Evolutionary conservation across 2,329 filamentous ascomycete species (phyloP).

Genomic region (Aspergillus fumigatus): DNA sequence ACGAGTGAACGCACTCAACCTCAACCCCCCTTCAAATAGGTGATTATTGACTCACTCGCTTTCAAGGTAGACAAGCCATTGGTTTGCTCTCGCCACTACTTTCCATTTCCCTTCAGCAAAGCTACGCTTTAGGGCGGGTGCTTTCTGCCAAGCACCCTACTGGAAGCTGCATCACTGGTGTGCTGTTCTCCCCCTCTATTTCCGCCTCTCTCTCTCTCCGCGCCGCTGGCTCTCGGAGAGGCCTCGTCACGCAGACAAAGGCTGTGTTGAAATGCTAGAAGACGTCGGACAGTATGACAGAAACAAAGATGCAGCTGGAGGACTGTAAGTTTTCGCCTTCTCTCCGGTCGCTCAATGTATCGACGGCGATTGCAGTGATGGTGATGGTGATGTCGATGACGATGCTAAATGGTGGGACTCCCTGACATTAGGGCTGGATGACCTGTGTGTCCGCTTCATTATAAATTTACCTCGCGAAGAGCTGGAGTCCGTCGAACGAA

Average conservation of each 20-base stretch:
- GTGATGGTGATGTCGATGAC: slow-evolving; percentile 19
- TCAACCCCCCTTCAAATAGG: background rate
- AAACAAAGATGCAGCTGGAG: slow-evolving; percentile 78
- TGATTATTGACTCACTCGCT: background rate
- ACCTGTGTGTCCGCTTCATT: slow-evolving; percentile 95
- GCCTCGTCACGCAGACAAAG: slow-evolving; percentile 17
- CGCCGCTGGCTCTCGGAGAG: slow-evolving; percentile 15
- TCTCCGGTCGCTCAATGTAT: background rate
- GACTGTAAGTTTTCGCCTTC: slow-evolving; percentile 61
- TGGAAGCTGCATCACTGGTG: slow-evolving; percentile 23
- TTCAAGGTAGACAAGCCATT: slow-evolving; percentile 4
- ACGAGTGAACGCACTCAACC: background rate
- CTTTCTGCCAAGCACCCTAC: slow-evolving; percentile 22
- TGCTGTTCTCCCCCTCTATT: slow-evolving; percentile 13
- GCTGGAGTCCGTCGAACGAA: slow-evolving; percentile 80
- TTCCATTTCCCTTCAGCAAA: slow-evolving; percentile 4
- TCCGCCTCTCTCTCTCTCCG: slow-evolving; percentile 13
- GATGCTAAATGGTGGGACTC: slow-evolving; percentile 8
- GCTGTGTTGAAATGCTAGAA: slow-evolving; percentile 55
- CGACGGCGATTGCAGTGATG: background rate
- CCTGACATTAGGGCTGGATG: slow-evolving; percentile 73
- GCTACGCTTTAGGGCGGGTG: slow-evolving; percentile 22
- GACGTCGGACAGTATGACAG: slow-evolving; percentile 62
- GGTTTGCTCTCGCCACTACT: slow-evolving; percentile 2
- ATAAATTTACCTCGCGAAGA: slow-evolving; percentile 94